phyloP scores from a whole-genome alignment of 2,329 filamentous ascomycete genomes.

The Pyrenophora graminea region DNA sequence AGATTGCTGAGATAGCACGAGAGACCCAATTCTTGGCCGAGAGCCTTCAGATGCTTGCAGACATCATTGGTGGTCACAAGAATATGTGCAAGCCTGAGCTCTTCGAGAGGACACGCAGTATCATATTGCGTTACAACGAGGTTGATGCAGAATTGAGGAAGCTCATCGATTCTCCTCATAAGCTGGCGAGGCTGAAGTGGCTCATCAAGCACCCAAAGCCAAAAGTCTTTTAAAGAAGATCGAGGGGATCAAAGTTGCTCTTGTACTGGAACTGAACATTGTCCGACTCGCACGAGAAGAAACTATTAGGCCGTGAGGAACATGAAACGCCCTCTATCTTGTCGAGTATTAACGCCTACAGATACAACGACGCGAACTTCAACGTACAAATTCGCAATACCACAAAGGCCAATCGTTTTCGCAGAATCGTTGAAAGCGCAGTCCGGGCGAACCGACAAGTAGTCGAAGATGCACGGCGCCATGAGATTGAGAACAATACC shows the following conservation, averaged over 20 bases:
- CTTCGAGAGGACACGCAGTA: neutral
- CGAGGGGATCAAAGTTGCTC: constrained; percentile 24
- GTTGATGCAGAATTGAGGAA: constrained; percentile 6
- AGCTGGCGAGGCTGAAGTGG: constrained; percentile 22
- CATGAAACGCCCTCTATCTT: neutral
- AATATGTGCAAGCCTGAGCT: constrained; percentile 5
- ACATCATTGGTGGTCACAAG: neutral
- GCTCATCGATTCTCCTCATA: constrained; percentile 3
- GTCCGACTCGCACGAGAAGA: constrained; percentile 22
- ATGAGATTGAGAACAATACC: constrained; percentile 6
- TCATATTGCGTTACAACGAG: constrained; percentile 1
- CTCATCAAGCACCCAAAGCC: constrained; percentile 17
- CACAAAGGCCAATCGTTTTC: constrained; percentile 16
- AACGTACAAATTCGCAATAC: neutral
- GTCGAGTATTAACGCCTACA: neutral
- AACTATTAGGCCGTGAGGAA: neutral
- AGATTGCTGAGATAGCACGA: constrained; percentile 21
- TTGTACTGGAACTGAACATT: constrained; percentile 18
- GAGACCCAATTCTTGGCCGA: constrained; percentile 3
- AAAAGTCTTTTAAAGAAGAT: constrained; percentile 24
- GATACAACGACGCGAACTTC: neutral
- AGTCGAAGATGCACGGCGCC: constrained; percentile 20
- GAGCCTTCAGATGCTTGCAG: constrained; percentile 5
- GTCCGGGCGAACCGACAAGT: constrained; percentile 22
- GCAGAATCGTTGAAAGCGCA: constrained; percentile 23